These are phyloP conservation scores for Gilbertella persicaria DNA, from an alignment of 371 early-diverging fungal species.

Conservation along the genomic window DNA sequence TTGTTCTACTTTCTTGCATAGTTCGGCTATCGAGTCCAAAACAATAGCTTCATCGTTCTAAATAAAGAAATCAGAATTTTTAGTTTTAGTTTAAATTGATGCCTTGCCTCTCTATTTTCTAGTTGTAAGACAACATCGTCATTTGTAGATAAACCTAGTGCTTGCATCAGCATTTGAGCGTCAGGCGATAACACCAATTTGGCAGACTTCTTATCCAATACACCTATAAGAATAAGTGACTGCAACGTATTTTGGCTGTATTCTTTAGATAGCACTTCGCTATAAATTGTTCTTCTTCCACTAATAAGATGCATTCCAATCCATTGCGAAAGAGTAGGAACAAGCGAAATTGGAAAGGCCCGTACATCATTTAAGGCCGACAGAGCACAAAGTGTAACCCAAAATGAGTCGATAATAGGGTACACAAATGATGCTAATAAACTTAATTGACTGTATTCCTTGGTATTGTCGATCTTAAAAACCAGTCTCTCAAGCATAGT, in stretches of 20 bases:
- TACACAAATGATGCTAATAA: slow-evolving; percentile 36
- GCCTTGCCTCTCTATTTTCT: neutral
- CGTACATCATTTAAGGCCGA: slow-evolving; percentile 27
- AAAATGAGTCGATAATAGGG: slow-evolving; percentile 31
- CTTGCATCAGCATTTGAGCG: slow-evolving; percentile 33
- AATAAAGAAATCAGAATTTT: neutral
- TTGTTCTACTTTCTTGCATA: slow-evolving; percentile 33
- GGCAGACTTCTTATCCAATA: slow-evolving; percentile 18
- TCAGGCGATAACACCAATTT: slow-evolving; percentile 31
- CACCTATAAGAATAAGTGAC: slow-evolving; percentile 18
- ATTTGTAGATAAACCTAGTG: slow-evolving; percentile 30
- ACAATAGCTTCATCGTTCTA: neutral
- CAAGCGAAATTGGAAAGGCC: slow-evolving; percentile 22
- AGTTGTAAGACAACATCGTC: slow-evolving; percentile 21
- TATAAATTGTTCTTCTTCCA: slow-evolving; percentile 38
- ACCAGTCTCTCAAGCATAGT: slow-evolving; percentile 6
- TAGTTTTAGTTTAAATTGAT: neutral
- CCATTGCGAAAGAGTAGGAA: slow-evolving; percentile 35
- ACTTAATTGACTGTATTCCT: slow-evolving; percentile 15
- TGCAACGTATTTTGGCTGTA: slow-evolving; percentile 24
- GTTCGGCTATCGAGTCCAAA: slow-evolving; percentile 12
- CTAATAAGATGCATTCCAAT: slow-evolving; percentile 42
- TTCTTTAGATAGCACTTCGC: slow-evolving; percentile 36
- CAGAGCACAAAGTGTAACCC: slow-evolving; percentile 34
- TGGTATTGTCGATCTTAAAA: slow-evolving; percentile 1